These are phyloP conservation scores for Breviolum minutum DNA, from an alignment of 73 alveolate species.

Conservation along the genomic window DNA sequence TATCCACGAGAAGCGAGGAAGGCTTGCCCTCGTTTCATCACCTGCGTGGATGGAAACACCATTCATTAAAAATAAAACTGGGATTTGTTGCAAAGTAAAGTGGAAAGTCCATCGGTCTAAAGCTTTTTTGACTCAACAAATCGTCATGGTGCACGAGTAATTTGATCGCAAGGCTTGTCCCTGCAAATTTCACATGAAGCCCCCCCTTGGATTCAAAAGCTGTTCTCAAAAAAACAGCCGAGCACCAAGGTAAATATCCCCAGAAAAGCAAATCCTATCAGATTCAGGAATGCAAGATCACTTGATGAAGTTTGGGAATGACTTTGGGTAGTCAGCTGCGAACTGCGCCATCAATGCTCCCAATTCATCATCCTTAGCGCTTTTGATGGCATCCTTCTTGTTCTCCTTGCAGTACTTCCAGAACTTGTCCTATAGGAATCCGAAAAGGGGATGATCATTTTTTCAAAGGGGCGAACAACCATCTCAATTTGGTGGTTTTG, in stretches of 20 bases:
- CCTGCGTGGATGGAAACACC: not conserved
- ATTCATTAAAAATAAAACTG: no score
- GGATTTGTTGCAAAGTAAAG: no score
- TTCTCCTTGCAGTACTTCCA: constrained; percentile 24
- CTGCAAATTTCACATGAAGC: not conserved
- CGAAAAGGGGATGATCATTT: no score
- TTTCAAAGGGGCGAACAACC: no score
- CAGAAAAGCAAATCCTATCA: no score
- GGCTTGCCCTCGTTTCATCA: constrained; percentile 13
- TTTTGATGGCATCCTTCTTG: not conserved
- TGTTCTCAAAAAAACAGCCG: not conserved
- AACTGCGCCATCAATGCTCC: not conserved
- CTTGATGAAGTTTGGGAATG: not conserved
- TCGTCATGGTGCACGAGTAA: no score
- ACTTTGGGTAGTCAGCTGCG: not conserved
- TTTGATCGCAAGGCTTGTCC: constrained; percentile 61
- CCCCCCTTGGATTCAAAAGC: not conserved
- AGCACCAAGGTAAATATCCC: not conserved
- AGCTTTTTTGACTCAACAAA: no score
- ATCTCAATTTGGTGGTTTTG: no score
- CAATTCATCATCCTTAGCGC: not conserved
- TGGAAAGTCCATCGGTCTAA: no score
- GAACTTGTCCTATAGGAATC: not conserved
- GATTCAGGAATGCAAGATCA: not conserved
- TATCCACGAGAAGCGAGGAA: constrained; percentile 35